Percentiles rank a stretch among this genome's conserved stretches.
These are phyloP conservation scores for Xylaria cubensis DNA, from an alignment of 495 filamentous ascomycete species.

Conservation along the genomic window DNA sequence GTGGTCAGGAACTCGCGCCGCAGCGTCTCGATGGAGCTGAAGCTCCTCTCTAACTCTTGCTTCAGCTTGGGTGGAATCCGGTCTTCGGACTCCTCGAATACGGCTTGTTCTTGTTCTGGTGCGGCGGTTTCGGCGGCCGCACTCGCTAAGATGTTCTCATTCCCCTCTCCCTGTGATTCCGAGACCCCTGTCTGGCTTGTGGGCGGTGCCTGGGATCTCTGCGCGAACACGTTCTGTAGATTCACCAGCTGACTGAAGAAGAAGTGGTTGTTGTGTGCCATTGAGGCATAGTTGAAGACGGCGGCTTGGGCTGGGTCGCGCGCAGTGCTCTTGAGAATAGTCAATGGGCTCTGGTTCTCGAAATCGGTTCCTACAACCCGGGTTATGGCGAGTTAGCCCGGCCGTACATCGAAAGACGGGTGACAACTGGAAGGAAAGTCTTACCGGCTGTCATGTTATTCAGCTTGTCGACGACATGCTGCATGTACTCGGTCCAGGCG, in stretches of 20 bases:
- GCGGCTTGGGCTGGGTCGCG: constrained; percentile 76
- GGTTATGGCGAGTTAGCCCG: constrained; percentile 15
- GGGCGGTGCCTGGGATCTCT: constrained; percentile 21
- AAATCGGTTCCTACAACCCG: constrained; percentile 65
- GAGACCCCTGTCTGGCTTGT: background rate
- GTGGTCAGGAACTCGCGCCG: constrained; percentile 79
- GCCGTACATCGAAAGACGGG: background rate
- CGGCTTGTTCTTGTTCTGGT: background rate
- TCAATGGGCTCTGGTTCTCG: constrained; percentile 62
- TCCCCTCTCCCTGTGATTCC: background rate
- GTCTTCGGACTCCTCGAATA: constrained; percentile 25
- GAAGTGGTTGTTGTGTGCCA: constrained; percentile 96
- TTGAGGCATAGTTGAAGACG: constrained; percentile 93
- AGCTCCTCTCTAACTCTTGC: constrained; percentile 62
- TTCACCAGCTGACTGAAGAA: constrained; percentile 78
- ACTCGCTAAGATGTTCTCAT: constrained; percentile 1
- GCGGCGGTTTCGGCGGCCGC: background rate
- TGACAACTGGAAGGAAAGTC: constrained; percentile 31
- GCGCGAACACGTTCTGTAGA: constrained; percentile 45
- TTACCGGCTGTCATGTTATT: constrained; percentile 76
- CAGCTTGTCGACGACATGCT: constrained; percentile 72
- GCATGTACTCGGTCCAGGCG: constrained; percentile 85
- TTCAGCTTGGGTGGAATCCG: constrained; percentile 43
- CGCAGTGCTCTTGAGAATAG: constrained; percentile 76
- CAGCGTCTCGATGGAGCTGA: constrained; percentile 82